Evolutionary conservation across 1,284 basidiomycete species (phyloP), one percentile per base, ranked within the genome.

Genomic region (Malassezia sp.): DNA sequence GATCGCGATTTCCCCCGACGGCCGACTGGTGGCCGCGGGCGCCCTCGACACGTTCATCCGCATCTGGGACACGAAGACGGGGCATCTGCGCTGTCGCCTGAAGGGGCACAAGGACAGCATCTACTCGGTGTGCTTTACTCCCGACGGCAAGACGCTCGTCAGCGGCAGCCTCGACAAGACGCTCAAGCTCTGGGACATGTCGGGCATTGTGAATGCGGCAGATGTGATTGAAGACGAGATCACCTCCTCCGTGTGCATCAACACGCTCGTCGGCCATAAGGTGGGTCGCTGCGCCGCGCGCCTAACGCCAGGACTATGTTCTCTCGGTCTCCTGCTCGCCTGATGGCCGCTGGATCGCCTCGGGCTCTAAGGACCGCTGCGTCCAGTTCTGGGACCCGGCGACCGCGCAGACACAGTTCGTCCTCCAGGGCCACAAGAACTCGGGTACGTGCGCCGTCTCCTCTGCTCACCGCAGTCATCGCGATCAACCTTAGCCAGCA

Each of bases 391-490:
- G 86, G 85, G 84, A 90, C 63, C 78, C 82, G 14, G 75, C 75
- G 50, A 79, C 77, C 5, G 83, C 80, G 1, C 78, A 80, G 54
- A 78, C 83, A 32, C 85, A 88, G 64, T 80, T 85, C 57, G 81
- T 86, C 75, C 73, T 91, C 6, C 84, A 87, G 70, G 86, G 85
- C 2, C 86, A 90, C 72, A 88, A 86, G 72, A 89, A 89, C 68
- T 83, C 81, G 77, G n/a, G n/a, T n/a, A n/a, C n/a, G n/a, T n/a
- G n/a, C n/a, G n/a, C n/a, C n/a, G n/a, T n/a, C n/a, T n/a, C n/a
- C n/a, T n/a, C n/a, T n/a, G n/a, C n/a, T n/a, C n/a, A n/a, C n/a
- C n/a, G n/a, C n/a, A n/a, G 85, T 89, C 51, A 88, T 88, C 57
- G 84, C 83, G 18, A 83, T 89, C 63, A 83, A 85, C 61, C 73